Evolutionary conservation across 345 rosid species (phyloP).

Genomic region (Erysimum cheiranthoides): DNA sequence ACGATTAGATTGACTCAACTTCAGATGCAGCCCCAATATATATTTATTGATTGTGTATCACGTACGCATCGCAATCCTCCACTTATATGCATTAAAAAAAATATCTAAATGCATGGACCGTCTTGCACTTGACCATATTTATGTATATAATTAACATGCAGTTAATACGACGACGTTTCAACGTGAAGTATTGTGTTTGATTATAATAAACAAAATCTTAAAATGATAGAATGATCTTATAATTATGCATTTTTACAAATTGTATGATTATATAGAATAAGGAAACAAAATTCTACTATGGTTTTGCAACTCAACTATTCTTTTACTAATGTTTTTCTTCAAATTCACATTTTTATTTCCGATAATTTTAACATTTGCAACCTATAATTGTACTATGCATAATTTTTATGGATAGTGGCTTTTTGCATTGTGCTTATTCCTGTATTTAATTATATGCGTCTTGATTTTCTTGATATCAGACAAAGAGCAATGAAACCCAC

Average conservation of each 20-base stretch:
- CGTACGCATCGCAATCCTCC: constrained; percentile 36
- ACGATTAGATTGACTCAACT: constrained; percentile 37
- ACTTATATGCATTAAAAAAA: constrained; percentile 9
- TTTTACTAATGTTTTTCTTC: background rate
- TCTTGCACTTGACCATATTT: constrained; percentile 30
- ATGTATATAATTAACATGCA: constrained; percentile 2
- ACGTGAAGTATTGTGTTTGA: constrained; percentile 21
- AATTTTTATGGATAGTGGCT: background rate
- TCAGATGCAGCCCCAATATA: constrained; percentile 22
- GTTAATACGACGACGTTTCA: constrained; percentile 23
- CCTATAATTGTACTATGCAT: background rate
- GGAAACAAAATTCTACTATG: background rate
- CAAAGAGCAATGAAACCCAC: constrained; percentile 42
- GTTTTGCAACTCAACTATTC: background rate
- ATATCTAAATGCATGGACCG: constrained; percentile 38
- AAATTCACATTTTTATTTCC: background rate
- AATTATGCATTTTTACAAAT: background rate
- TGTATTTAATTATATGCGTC: constrained; percentile 7
- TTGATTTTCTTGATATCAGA: constrained; percentile 40
- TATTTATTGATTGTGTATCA: background rate
- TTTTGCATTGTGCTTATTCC: constrained; percentile 1
- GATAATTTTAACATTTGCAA: background rate
- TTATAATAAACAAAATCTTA: background rate
- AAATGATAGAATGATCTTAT: background rate
- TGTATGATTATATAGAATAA: background rate